A percentile compares a stretch with the other conserved stretches of the same genome.
Evolutionary conservation across 2,329 filamentous ascomycete species (phyloP).

Genomic region (Colletotrichum endophyticum): DNA sequence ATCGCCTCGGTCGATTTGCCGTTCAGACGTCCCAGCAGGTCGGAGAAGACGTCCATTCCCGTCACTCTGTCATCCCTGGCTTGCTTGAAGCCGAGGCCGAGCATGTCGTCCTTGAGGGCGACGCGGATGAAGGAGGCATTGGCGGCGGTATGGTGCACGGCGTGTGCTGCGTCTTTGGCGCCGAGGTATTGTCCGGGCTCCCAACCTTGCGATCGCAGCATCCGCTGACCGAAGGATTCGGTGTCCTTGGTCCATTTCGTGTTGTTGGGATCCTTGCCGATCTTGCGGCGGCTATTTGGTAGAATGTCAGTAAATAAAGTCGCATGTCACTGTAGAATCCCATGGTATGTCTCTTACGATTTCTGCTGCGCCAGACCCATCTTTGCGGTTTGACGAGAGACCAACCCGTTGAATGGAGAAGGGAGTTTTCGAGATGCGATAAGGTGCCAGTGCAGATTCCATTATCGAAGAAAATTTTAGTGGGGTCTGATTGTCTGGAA

Average conservation of each 20-base stretch:
- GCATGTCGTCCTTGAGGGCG: constrained; percentile 85
- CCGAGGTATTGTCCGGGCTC: constrained; percentile 84
- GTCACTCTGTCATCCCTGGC: constrained; percentile 80
- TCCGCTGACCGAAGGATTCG: constrained; percentile 84
- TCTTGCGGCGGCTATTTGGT: constrained; percentile 59
- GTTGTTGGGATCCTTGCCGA: constrained; percentile 93
- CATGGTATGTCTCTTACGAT: background rate
- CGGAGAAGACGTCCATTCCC: constrained; percentile 85
- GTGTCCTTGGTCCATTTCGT: constrained; percentile 88
- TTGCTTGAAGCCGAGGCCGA: constrained; percentile 84
- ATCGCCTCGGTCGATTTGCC: constrained; percentile 80
- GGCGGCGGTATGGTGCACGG: constrained; percentile 77
- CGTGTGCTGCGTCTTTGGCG: constrained; percentile 75
- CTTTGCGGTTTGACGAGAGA: constrained; percentile 13
- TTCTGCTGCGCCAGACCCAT: constrained; percentile 22
- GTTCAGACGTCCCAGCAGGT: constrained; percentile 86
- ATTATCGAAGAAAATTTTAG: constrained; percentile 21
- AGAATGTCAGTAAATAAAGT: background rate
- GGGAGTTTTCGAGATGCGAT: constrained; percentile 14
- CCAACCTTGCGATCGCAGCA: constrained; percentile 91
- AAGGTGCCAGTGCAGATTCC: background rate
- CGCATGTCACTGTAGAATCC: background rate
- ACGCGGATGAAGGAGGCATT: constrained; percentile 88
- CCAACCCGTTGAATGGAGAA: background rate
- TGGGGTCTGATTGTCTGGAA: constrained; percentile 6